Base-by-base conservation (phyloP, 208 protist species). In the Porcisia hertigi region DNA sequence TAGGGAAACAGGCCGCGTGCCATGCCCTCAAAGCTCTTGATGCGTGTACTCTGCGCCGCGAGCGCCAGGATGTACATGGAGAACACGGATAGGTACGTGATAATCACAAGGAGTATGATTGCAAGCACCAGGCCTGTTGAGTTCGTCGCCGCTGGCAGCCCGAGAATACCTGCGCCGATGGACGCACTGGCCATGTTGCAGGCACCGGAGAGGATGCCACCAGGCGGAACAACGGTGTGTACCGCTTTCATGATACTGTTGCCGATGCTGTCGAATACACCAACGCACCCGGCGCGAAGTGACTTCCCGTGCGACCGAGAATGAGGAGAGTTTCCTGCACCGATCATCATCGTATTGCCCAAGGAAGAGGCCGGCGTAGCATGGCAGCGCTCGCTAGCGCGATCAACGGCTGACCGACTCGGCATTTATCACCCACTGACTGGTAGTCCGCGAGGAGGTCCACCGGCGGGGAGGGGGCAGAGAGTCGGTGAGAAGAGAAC, bases 21-120 rank as follows among this genome's bases (percentile, higher is more conserved):
- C 67, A 87, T 76, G 25, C 70, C 80, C 65, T 91, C 89, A 70
- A 88, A 93, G 39, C 55, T 86, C n/a, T n/a, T n/a, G n/a, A n/a
- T n/a, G n/a, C n/a, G n/a, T n/a, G n/a, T n/a, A n/a, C n/a, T n/a
- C n/a, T 90, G 52, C 30, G 69, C 55, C 8, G 74, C 81, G 25
- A 79, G 58, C 12, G 62, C 88, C 7, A 93, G 57, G 53, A 92
- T 62, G 55, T 80, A 75, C 73, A 90, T 79, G 45, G 87, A 77
- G 54, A 78, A 80, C 18, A 83, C 55, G 18, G 78, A 77, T 39
- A 92, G 75, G 60, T 79, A 79, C 20, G 87, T 89, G 49, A 90
- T 84, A 41, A 86, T 63, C 9, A 86, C 41, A 34, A 84, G 54
- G 66, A 79, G 82, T 23, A 90, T 70, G 23, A 85, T 73, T 5